A percentile compares a stretch with the other conserved stretches of the same genome.
phyloP scores from a whole-genome alignment of 2,329 filamentous ascomycete species.

The Pseudogymnoascus sp. region DNA sequence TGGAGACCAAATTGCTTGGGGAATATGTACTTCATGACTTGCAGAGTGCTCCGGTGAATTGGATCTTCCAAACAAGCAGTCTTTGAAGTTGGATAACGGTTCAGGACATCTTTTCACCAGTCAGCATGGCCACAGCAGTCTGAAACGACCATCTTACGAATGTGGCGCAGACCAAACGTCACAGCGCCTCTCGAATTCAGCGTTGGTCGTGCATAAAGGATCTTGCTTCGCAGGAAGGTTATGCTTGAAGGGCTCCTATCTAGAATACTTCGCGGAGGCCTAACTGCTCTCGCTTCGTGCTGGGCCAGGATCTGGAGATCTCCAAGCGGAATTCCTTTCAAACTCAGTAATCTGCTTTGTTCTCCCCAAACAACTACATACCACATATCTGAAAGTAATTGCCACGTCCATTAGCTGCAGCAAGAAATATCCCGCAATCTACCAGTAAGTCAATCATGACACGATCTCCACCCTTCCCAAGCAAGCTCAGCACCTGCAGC shows the following conservation, averaged over 20 bases:
- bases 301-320: constrained; percentile 18
- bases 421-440: constrained; percentile 67
- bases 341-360: constrained; percentile 1
- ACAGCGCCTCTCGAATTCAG: constrained; percentile 61
- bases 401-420: constrained; percentile 48
- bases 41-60: constrained; percentile 49
- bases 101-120: constrained; percentile 65
- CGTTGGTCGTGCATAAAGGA: constrained; percentile 73
- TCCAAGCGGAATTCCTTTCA: constrained; percentile 22
- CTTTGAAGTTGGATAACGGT: constrained; percentile 45
- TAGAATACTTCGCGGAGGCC: constrained; percentile 30
- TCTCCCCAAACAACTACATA: constrained; percentile 28
- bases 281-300: constrained; percentile 5
- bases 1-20: constrained; percentile 83
- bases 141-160: constrained; percentile 52
- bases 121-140: constrained; percentile 18
- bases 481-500: constrained; percentile 62
- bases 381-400: constrained; percentile 78
- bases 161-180: constrained; percentile 68
- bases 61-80: constrained; percentile 12
- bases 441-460: constrained; percentile 72
- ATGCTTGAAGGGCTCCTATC: constrained; percentile 45
- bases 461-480: constrained; percentile 67
- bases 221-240: constrained; percentile 68
- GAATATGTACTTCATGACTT: constrained; percentile 87